A percentile compares a stretch with the other conserved stretches of the same genome.
Conservation (phyloP, 2,329 filamentous ascomycete genomes). For the Thelonectria rubi region DNA sequence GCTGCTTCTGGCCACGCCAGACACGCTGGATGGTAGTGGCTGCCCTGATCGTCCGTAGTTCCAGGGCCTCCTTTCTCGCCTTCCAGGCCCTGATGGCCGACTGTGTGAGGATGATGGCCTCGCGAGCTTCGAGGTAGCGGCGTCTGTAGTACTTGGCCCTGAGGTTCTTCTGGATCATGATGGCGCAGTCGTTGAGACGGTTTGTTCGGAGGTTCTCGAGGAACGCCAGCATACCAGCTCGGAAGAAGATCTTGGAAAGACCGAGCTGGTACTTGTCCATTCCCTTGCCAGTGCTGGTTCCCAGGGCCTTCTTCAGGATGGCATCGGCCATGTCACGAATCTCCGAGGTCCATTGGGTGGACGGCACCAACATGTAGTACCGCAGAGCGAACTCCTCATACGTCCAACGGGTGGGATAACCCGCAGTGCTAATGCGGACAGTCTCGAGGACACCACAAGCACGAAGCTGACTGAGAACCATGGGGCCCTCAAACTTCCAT, state of each 20-base stretch:
- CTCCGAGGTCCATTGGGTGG: conserved; percentile 88
- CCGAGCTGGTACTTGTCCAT: conserved; percentile 97
- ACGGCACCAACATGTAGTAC: conserved; percentile 98
- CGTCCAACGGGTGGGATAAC: conserved; percentile 97
- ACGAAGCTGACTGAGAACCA: conserved; percentile 96
- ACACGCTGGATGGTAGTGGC: conserved; percentile 95
- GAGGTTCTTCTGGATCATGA: conserved; percentile 99
- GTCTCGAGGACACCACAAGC: conserved; percentile 99
- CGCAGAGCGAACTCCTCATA: conserved; percentile 97
- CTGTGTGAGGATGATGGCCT: conserved; percentile 83
- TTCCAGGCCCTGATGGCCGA: conserved; percentile 79
- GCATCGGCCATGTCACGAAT: conserved; percentile 94
- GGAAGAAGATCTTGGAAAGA: conserved; percentile 99
- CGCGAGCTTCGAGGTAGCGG: conserved; percentile 86
- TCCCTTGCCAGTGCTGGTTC: conserved; percentile 76
- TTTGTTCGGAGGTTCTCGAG: conserved; percentile 92
- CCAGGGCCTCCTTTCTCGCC: conserved; percentile 79
- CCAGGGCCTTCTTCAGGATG: conserved; percentile 88
- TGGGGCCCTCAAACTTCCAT: conserved; percentile 98
- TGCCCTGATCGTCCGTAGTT: conserved; percentile 83
- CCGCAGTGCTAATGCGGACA: conserved; percentile 95
- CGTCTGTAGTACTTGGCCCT: conserved; percentile 94
- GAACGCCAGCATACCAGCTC: conserved; percentile 98
- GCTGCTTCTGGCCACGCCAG: conserved; percentile 92
- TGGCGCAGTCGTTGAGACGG: conserved; percentile 90